phyloP scores from a whole-genome alignment of 768 basidiomycete genomes.

The Kwoniella europaea region DNA sequence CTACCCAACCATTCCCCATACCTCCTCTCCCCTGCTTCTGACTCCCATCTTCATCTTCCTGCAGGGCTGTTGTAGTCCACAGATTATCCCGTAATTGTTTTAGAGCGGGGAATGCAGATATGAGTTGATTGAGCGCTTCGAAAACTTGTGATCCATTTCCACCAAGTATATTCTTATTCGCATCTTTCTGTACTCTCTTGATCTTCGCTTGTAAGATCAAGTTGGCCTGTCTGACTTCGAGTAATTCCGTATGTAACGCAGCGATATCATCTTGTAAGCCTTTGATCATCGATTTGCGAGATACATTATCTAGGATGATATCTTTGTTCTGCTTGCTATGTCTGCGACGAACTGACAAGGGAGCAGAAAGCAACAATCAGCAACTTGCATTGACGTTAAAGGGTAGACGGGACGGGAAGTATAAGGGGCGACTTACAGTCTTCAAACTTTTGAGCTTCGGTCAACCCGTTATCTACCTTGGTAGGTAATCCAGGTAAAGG shows the following conservation, averaged over 20 bases:
- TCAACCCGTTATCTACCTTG: conserved; percentile 1
- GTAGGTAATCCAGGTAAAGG: conserved; percentile 6
- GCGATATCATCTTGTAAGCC: conserved; percentile 36
- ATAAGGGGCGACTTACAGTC: conserved; percentile 24
- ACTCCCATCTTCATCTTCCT: neutral
- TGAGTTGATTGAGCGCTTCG: conserved; percentile 32
- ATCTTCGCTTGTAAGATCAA: conserved; percentile 18
- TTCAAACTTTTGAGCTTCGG: conserved; percentile 26
- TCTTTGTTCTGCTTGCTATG: conserved; percentile 50
- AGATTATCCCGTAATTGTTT: conserved; percentile 24
- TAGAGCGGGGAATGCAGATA: conserved; percentile 27
- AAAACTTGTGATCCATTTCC: conserved; percentile 15
- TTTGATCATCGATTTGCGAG: conserved; percentile 28
- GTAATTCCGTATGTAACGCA: conserved; percentile 29
- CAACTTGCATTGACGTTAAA: too few species aligned
- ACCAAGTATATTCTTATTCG: neutral
- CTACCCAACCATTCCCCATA: neutral
- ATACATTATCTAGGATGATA: conserved; percentile 36
- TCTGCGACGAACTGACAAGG: conserved; percentile 32
- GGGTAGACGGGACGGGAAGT: neutral
- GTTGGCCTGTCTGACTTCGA: conserved; percentile 32
- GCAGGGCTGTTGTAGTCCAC: neutral
- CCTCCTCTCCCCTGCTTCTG: neutral
- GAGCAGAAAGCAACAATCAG: too few species aligned
- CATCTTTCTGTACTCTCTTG: conserved; percentile 19